phyloP scores from a whole-genome alignment of 345 rosid genomes.

The Camelina sativa region DNA sequence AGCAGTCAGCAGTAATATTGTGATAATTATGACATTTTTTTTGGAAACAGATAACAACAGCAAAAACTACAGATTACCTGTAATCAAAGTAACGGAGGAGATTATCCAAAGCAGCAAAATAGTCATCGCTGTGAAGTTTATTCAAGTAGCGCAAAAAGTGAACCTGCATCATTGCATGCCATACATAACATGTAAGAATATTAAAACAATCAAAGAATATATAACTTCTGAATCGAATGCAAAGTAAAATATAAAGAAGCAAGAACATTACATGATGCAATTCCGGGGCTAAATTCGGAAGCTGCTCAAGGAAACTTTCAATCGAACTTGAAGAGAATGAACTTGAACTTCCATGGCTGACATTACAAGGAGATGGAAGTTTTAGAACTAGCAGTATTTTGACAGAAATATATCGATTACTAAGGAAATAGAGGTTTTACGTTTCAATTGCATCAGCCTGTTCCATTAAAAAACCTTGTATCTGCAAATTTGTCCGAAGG shows the following conservation, averaged over 20 bases:
- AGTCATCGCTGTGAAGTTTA: slow-evolving; percentile 85
- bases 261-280: slow-evolving; percentile 72
- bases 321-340: slow-evolving; percentile 69
- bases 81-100: slow-evolving; percentile 93
- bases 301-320: slow-evolving; percentile 70
- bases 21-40: not conserved
- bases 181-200: slow-evolving; percentile 22
- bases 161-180: slow-evolving; percentile 61
- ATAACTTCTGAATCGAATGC: slow-evolving; percentile 19
- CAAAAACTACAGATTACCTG: slow-evolving; percentile 61
- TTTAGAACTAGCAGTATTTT: slow-evolving; percentile 7
- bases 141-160: slow-evolving; percentile 91
- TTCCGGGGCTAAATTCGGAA: slow-evolving; percentile 88
- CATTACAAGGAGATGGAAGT: slow-evolving; percentile 30
- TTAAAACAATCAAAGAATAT: slow-evolving; percentile 31
- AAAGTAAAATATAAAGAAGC: not conserved
- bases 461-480: slow-evolving; percentile 85
- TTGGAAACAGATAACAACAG: slow-evolving; percentile 4
- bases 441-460: slow-evolving; percentile 89
- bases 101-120: slow-evolving; percentile 88
- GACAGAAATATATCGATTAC: not conserved
- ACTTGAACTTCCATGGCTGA: slow-evolving; percentile 77
- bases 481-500: slow-evolving; percentile 78
- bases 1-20: slow-evolving; percentile 18
- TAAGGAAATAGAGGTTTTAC: slow-evolving; percentile 46